Base-by-base conservation (phyloP, 2,329 filamentous ascomycete species). In the Keithomyces neogunnii region DNA sequence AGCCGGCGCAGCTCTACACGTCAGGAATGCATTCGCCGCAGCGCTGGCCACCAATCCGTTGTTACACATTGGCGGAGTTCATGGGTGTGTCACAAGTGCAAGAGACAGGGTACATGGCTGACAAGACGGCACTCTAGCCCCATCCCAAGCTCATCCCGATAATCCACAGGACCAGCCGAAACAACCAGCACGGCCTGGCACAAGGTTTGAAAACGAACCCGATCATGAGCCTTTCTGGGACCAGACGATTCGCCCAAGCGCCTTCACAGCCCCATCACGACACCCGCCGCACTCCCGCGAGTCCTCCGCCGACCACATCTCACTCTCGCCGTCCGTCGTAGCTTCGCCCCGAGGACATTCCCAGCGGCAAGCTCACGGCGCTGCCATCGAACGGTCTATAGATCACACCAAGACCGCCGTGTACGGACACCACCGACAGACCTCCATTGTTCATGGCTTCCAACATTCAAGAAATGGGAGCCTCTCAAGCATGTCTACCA, bases 391-490 rank as follows among this genome's bases (percentile, higher is more conserved):
- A 59, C 74, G 78, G 57, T 63, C 73, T n/a, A 68, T 76, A 53
- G 81, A 84, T 43, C 58, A 74, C 46, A 82, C 80, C 51, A 84
- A 82, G 63, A 68, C 69, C 43, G 71, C 71, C 35, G 63, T 73
- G 29, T 84, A 97, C 75, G 89, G 88, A 53, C 91, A 99, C 68
- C 90, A 97, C 70, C 85, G 93, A 51, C 90, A 99, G 72, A 95
- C 92, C 1, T 97, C 92, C 47, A 96, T 97, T 60, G 91, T 97
- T 52, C 89, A 97, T 81, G 92, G 93, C 62, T 85, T 95, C 59
- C 91, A 96, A 67, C 93, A 99, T 80, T 81, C 81, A 61, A 78
- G 92, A 70, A 95, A 95, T 78, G 87, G 90, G 60, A 96, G 91
- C 71, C 82, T 86, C 63, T 82, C 84, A 57, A 90, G 88, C 65